phyloP scores from a whole-genome alignment of 2,329 filamentous ascomycete genomes.

The Fusarium fracticaudum region DNA sequence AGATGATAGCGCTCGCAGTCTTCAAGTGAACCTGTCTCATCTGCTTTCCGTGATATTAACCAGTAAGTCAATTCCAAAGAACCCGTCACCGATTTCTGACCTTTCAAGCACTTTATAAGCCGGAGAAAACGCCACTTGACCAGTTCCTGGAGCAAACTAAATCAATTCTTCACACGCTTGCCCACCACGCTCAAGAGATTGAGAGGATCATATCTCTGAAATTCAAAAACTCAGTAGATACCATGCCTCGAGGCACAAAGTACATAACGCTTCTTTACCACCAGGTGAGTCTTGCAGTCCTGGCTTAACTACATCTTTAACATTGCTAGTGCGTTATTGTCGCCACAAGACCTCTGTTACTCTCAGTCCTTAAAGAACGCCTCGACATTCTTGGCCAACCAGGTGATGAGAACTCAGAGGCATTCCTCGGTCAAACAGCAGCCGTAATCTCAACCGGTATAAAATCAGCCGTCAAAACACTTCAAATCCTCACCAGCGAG shows the following conservation, averaged over 20 bases:
- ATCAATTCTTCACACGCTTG: constrained; percentile 49
- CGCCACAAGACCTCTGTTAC: constrained; percentile 50
- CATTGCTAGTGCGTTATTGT: constrained; percentile 49
- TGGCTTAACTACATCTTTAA: fast-evolving
- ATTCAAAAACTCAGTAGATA: constrained; percentile 48
- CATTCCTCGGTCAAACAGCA: constrained; percentile 47
- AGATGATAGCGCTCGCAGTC: constrained; percentile 44
- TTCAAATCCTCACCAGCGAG: constrained; percentile 50
- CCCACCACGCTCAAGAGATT: constrained; percentile 51
- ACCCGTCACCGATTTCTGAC: background rate
- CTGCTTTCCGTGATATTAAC: constrained; percentile 49
- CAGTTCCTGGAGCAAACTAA: constrained; percentile 50
- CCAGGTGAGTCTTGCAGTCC: constrained; percentile 41
- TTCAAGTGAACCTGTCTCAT: constrained; percentile 50
- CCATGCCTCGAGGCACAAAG: constrained; percentile 50
- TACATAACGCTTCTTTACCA: constrained; percentile 52
- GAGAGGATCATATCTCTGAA: constrained; percentile 48
- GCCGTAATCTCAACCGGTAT: constrained; percentile 52
- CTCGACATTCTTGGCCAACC: constrained; percentile 42
- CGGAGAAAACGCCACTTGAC: constrained; percentile 46
- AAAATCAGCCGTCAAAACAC: constrained; percentile 52
- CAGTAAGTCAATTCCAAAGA: constrained; percentile 36
- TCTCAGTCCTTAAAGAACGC: constrained; percentile 51
- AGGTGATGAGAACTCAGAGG: constrained; percentile 45
- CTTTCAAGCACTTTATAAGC: constrained; percentile 48